Conservation (phyloP, 2,329 filamentous ascomycete species). For the Elsinoe batatas region DNA sequence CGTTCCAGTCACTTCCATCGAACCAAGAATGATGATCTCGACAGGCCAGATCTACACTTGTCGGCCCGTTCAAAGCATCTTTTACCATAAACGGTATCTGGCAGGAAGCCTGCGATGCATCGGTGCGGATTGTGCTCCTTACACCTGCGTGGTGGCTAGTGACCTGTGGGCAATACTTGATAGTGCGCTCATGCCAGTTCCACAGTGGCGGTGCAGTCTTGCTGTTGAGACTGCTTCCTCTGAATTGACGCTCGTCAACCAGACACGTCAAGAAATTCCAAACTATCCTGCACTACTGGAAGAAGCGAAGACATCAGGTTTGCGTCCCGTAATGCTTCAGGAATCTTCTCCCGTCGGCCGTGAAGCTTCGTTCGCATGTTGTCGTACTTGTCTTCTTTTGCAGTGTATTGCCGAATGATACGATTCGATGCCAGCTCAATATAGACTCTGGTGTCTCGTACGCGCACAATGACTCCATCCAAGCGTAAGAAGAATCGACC, state of each 20-base stretch:
- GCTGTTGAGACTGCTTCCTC: too few species aligned
- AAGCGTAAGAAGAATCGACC: conserved; percentile 84
- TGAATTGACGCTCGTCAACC: not conserved
- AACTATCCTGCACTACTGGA: conserved; percentile 56
- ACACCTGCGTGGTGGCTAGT: too few species aligned
- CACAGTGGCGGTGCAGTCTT: too few species aligned
- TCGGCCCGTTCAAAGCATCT: too few species aligned
- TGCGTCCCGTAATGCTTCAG: conserved; percentile 66
- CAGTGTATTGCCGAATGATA: conserved; percentile 81
- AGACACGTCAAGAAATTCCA: conserved; percentile 43
- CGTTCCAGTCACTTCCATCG: too few species aligned
- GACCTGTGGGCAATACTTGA: too few species aligned
- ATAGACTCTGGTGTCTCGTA: conserved; percentile 85
- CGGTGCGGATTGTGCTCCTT: too few species aligned
- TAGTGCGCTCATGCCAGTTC: too few species aligned
- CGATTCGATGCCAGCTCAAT: conserved; percentile 73
- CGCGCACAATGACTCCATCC: conserved; percentile 77
- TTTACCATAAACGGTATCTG: too few species aligned
- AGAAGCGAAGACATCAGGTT: conserved; percentile 63
- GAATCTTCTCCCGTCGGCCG: conserved; percentile 60
- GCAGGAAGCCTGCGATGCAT: too few species aligned
- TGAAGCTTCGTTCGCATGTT: conserved; percentile 52
- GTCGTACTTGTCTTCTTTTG: conserved; percentile 73
- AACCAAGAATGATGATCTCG: too few species aligned
- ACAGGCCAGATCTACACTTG: too few species aligned